A percentile compares a stretch with the other conserved stretches of the same genome.
Conservation (phyloP, 495 filamentous ascomycete species). For the Aspergillus saccharolyticus region DNA sequence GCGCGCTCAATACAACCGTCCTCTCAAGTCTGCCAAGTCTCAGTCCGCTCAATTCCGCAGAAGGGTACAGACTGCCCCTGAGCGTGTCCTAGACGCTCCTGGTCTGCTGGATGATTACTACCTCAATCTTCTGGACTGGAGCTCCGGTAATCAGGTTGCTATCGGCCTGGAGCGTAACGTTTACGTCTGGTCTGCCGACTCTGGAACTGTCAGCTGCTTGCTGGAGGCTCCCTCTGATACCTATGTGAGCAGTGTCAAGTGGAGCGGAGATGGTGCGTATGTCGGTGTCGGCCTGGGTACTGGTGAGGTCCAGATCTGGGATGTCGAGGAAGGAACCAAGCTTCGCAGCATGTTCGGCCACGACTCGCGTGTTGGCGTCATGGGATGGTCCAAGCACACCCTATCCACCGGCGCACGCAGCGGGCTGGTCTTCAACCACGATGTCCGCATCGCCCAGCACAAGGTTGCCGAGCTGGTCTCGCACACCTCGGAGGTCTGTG, state of each 20-base stretch:
- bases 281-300: slow-evolving; percentile 92
- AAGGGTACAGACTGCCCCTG: slow-evolving; percentile 87
- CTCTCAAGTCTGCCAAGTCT: slow-evolving; percentile 71
- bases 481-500: slow-evolving; percentile 96
- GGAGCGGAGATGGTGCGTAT: slow-evolving; percentile 96
- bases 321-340: slow-evolving; percentile 91
- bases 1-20: slow-evolving; percentile 95
- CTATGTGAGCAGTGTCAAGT: slow-evolving; percentile 96
- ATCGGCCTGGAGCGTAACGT: slow-evolving; percentile 96
- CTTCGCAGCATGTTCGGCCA: slow-evolving; percentile 98
- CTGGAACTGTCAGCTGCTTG: slow-evolving; percentile 78
- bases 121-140: slow-evolving; percentile 97
- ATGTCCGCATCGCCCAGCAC: slow-evolving; percentile 96
- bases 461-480: slow-evolving; percentile 95
- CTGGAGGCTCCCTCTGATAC: slow-evolving; percentile 83
- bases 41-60: slow-evolving; percentile 78
- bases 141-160: slow-evolving; percentile 92
- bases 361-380: slow-evolving; percentile 91
- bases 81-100: slow-evolving; percentile 95
- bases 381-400: slow-evolving; percentile 98
- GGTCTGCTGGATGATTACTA: slow-evolving; percentile 98
- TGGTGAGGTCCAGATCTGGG: slow-evolving; percentile 98
- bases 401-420: slow-evolving; percentile 91
- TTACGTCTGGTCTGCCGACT: slow-evolving; percentile 98
- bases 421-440: slow-evolving; percentile 97